These are phyloP conservation scores for Kodamaea hsintzibuensis DNA, from an alignment of 805 yeast species.

Conservation along the genomic window DNA sequence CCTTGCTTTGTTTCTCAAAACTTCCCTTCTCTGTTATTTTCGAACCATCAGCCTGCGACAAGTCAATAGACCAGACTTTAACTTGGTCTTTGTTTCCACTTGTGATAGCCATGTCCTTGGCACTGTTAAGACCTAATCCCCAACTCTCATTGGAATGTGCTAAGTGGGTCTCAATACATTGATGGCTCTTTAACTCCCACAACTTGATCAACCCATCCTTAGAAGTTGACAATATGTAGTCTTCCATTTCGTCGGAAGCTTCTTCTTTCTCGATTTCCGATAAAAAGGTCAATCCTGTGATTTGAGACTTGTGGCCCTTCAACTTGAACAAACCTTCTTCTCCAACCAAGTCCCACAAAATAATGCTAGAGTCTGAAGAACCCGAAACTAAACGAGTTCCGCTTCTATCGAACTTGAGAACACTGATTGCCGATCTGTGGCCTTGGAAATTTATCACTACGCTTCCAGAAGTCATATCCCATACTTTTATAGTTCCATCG, in stretches of 20 bases:
- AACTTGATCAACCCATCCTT: slow-evolving; percentile 90
- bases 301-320: slow-evolving; percentile 85
- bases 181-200: slow-evolving; percentile 90
- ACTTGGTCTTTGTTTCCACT: slow-evolving; percentile 80
- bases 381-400: slow-evolving; percentile 90
- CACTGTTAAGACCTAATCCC: slow-evolving; percentile 59
- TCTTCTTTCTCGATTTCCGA: slow-evolving; percentile 24
- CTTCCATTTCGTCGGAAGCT: slow-evolving; percentile 54
- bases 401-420: slow-evolving; percentile 66
- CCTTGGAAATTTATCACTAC: slow-evolving; percentile 85
- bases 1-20: slow-evolving; percentile 74
- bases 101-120: slow-evolving; percentile 55
- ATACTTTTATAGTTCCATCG: slow-evolving; percentile 86
- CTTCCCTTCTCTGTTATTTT: slow-evolving; percentile 57
- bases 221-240: slow-evolving; percentile 73
- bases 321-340: slow-evolving; percentile 87
- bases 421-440: slow-evolving; percentile 80
- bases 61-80: slow-evolving; percentile 78
- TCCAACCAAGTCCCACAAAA: slow-evolving; percentile 93
- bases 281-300: slow-evolving; percentile 70
- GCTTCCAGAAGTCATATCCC: slow-evolving; percentile 84
- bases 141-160: slow-evolving; percentile 95
- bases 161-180: slow-evolving; percentile 90
- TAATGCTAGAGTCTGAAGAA: slow-evolving; percentile 77
- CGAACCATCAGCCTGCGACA: slow-evolving; percentile 50